phyloP scores from a whole-genome alignment of 768 basidiomycete genomes.

The Tylopilus vinaceipallidus region DNA sequence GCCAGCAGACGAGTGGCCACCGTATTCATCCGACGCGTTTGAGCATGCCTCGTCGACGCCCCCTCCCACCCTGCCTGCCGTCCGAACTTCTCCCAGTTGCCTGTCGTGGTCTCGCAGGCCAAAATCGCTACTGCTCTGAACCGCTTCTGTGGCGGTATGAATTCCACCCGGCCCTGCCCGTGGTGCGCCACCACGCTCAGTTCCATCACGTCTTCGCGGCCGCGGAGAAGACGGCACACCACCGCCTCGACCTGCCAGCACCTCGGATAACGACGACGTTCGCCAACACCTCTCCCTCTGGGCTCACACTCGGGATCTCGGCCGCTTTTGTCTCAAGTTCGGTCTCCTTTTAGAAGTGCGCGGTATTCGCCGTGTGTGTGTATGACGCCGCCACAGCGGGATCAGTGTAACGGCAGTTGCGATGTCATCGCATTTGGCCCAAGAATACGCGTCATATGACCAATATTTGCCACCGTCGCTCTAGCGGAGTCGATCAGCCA shows the following conservation, averaged over 20 bases:
- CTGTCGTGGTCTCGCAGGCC: background rate
- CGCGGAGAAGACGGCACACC: slow-evolving; percentile 1
- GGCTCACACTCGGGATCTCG: too few relatives aligned
- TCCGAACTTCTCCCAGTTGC: background rate
- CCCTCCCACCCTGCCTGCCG: too few relatives aligned
- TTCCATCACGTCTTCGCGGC: too few relatives aligned
- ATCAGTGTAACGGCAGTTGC: background rate
- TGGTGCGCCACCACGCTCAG: too few relatives aligned
- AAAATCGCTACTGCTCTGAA: background rate
- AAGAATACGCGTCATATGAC: background rate
- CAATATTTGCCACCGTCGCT: too few relatives aligned
- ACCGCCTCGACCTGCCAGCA: background rate
- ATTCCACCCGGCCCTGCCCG: too few relatives aligned
- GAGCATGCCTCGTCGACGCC: background rate
- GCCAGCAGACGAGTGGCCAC: background rate
- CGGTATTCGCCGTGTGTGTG: background rate
- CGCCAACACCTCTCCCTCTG: too few relatives aligned
- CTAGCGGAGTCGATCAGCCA: too few relatives aligned
- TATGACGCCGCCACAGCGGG: background rate
- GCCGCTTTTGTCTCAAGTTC: slow-evolving; percentile 9
- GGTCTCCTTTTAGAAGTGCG: background rate
- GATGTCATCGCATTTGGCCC: slow-evolving; percentile 4
- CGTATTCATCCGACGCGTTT: background rate
- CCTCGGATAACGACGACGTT: background rate
- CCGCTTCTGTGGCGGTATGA: too few relatives aligned